These are phyloP conservation scores for Vitis hybrid DNA, from an alignment of 177 flowering plant genomes.

Conservation along the genomic window DNA sequence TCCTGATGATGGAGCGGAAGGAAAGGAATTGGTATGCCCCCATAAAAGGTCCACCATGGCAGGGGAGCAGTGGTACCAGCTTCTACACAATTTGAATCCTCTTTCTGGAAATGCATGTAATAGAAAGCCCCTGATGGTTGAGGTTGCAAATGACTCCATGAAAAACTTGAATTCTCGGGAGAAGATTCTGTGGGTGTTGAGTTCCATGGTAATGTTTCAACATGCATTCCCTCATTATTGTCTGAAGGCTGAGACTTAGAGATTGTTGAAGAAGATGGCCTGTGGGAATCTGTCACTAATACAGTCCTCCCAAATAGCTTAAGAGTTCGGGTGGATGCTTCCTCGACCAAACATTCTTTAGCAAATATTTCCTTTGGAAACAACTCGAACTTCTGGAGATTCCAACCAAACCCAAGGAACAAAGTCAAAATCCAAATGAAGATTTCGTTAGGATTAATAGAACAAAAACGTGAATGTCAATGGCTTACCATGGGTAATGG, in stretches of 20 bases:
- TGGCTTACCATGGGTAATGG: slow-evolving; percentile 41
- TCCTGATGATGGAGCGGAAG: slow-evolving; percentile 17
- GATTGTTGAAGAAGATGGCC: slow-evolving; percentile 28
- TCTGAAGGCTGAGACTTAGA: slow-evolving; percentile 22
- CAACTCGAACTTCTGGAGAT: slow-evolving; percentile 34
- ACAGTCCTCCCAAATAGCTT: slow-evolving; percentile 77
- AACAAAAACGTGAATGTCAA: no score
- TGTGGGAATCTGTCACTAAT: slow-evolving; percentile 40
- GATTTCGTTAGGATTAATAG: neutral
- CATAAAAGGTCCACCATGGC: slow-evolving; percentile 41
- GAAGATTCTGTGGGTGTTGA: slow-evolving; percentile 1
- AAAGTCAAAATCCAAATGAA: neutral
- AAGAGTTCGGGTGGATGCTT: slow-evolving; percentile 39
- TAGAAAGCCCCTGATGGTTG: slow-evolving; percentile 18
- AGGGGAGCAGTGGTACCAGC: slow-evolving; percentile 15
- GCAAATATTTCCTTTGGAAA: slow-evolving; percentile 12
- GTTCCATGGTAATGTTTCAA: slow-evolving; percentile 16
- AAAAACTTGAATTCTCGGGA: neutral
- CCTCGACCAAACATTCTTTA: slow-evolving; percentile 25
- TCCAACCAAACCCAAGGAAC: slow-evolving; percentile 1
- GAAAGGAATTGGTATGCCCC: slow-evolving; percentile 28
- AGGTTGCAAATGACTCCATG: slow-evolving; percentile 20
- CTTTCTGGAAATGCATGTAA: slow-evolving; percentile 29
- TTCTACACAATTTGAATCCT: slow-evolving; percentile 12
- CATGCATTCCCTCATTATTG: slow-evolving; percentile 12